phyloP scores from a whole-genome alignment of 78 protist genomes.

The Dictyostelium intermedium region DNA sequence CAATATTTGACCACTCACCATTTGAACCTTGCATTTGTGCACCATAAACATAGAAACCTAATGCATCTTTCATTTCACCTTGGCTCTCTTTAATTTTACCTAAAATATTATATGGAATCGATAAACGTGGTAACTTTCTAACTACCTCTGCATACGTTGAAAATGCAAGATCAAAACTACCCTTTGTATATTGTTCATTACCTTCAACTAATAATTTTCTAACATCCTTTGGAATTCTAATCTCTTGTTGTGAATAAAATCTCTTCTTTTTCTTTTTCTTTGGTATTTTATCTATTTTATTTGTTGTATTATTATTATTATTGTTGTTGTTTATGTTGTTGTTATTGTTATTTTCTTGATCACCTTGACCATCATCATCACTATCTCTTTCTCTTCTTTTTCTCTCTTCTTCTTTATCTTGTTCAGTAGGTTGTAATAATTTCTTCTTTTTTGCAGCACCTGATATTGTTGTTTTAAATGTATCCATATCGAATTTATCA shows the following conservation, averaged over 20 bases:
- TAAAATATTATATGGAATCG: constrained; percentile 13
- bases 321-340: background rate
- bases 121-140: constrained; percentile 21
- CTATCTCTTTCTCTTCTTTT: background rate
- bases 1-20: constrained; percentile 1
- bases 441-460: background rate
- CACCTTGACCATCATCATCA: background rate
- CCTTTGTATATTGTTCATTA: constrained; percentile 1
- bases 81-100: background rate
- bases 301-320: background rate
- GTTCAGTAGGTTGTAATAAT: background rate
- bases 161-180: background rate
- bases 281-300: background rate
- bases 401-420: background rate
- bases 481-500: constrained; percentile 24
- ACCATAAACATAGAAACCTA: background rate
- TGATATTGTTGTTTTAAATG: background rate
- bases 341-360: background rate
- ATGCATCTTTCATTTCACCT: constrained; percentile 4
- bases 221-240: constrained; percentile 5
- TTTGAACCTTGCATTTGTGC: constrained; percentile 4
- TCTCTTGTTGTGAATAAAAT: background rate
- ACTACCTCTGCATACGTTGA: constrained; percentile 14
- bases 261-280: background rate
- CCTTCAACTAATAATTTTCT: background rate